A percentile compares a stretch with the other conserved stretches of the same genome.
Evolutionary conservation across 1,139 yeast genomes (phyloP).

Genomic region (Sugiyamaella xylanicola): DNA sequence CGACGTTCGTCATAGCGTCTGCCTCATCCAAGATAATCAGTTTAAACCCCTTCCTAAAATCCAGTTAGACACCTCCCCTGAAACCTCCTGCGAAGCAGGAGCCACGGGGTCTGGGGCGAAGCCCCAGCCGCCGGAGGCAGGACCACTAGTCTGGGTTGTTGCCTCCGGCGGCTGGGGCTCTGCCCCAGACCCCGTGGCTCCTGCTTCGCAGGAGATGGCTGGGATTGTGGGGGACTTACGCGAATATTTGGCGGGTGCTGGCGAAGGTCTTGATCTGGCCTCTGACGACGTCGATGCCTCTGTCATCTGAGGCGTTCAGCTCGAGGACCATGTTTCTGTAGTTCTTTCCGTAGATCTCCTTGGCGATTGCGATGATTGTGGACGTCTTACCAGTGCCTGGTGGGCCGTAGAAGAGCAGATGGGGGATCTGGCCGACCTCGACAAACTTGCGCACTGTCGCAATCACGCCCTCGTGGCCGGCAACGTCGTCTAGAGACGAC

Average conservation of each 20-base stretch:
- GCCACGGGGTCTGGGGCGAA: neutral
- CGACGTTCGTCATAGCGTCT: conserved; percentile 97
- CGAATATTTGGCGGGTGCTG: conserved; percentile 86
- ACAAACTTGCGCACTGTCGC: conserved; percentile 82
- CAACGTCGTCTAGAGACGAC: conserved; percentile 73
- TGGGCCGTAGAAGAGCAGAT: conserved; percentile 94
- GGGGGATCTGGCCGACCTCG: conserved; percentile 82
- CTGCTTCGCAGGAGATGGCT: neutral
- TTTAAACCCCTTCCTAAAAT: conserved; percentile 53
- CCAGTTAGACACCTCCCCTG: too few relatives aligned
- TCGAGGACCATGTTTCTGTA: conserved; percentile 82
- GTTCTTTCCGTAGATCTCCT: conserved; percentile 70
- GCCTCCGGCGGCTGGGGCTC: neutral
- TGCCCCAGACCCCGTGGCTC: neutral
- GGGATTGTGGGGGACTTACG: conserved; percentile 15
- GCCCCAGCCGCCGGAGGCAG: neutral
- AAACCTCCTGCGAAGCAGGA: too few relatives aligned
- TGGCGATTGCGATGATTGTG: conserved; percentile 84
- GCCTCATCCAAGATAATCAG: conserved; percentile 95
- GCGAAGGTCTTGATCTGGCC: conserved; percentile 92
- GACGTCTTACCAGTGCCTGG: conserved; percentile 98
- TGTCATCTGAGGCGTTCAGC: conserved; percentile 92
- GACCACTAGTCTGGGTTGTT: neutral
- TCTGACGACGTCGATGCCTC: conserved; percentile 91
- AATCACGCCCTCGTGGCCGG: conserved; percentile 88